A percentile compares a stretch with the other conserved stretches of the same genome.
Conservation (phyloP, 2,329 filamentous ascomycete genomes). For the Drechmeria coniospora region DNA sequence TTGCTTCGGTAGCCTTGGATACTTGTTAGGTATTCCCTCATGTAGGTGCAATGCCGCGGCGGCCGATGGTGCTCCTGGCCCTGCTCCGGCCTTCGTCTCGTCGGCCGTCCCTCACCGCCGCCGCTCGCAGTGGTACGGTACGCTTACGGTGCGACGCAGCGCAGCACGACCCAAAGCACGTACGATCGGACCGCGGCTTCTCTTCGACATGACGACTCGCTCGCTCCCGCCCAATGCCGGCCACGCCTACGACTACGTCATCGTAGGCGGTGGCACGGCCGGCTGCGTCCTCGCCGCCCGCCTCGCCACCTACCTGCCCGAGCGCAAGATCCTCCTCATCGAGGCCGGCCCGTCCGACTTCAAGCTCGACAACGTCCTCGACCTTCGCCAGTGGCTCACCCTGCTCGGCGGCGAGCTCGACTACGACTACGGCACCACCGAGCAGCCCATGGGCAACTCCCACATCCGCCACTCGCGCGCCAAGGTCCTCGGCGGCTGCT, state of each 20-base stretch:
- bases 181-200: too few relatives aligned
- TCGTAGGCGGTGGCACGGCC: conserved; percentile 74
- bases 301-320: conserved; percentile 67
- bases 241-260: conserved; percentile 66
- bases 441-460: conserved; percentile 85
- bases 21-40: too few relatives aligned
- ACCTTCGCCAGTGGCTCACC: conserved; percentile 74
- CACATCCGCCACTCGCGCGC: conserved; percentile 84
- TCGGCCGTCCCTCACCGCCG: too few relatives aligned
- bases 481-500: conserved; percentile 85
- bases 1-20: too few relatives aligned
- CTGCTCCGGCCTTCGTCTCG: too few relatives aligned
- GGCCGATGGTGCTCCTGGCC: too few relatives aligned
- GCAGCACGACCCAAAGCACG: too few relatives aligned
- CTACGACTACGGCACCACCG: conserved; percentile 79
- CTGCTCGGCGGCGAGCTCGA: conserved; percentile 77
- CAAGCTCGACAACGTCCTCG: conserved; percentile 72
- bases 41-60: too few relatives aligned
- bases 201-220: conserved; percentile 58
- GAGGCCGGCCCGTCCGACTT: conserved; percentile 84
- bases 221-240: conserved; percentile 47
- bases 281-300: conserved; percentile 73
- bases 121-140: too few relatives aligned
- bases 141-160: too few relatives aligned
- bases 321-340: conserved; percentile 68